Evolutionary conservation across 257 asterid genomes (phyloP).

Genomic region (Solanum medicagineum): DNA sequence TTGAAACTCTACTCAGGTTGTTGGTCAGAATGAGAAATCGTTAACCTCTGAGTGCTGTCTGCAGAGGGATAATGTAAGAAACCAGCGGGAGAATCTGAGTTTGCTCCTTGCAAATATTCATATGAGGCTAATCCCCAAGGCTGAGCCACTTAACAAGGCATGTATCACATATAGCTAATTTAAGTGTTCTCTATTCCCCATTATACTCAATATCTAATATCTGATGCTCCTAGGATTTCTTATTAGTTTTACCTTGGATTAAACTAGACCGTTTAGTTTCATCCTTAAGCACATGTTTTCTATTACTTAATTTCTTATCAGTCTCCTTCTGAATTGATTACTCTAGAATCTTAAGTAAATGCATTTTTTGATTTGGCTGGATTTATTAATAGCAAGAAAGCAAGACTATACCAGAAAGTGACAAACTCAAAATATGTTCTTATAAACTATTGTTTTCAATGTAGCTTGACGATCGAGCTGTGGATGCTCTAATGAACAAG

Average conservation of each 20-base stretch:
- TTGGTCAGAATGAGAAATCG: constrained; percentile 3
- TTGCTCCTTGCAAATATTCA: constrained; percentile 83
- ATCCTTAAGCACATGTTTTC: not conserved
- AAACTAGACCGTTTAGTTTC: not conserved
- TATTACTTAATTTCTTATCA: not conserved
- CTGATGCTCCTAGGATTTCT: not conserved
- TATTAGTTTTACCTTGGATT: not conserved
- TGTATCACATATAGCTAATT: constrained; percentile 8
- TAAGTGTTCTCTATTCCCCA: not conserved
- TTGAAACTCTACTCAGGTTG: not conserved
- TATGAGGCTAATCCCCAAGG: constrained; percentile 80
- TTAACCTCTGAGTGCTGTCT: constrained; percentile 5
- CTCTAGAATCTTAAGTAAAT: not conserved
- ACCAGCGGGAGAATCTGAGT: constrained; percentile 88
- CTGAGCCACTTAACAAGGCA: constrained; percentile 79
- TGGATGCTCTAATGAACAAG: constrained; percentile 81
- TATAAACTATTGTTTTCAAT: not conserved
- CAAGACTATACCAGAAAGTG: not conserved
- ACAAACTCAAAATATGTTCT: not conserved
- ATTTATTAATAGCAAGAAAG: constrained; percentile 8
- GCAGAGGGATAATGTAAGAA: constrained; percentile 93
- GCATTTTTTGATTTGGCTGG: not conserved
- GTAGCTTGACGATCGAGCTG: constrained; percentile 96
- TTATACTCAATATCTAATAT: not conserved
- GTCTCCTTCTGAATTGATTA: not conserved